phyloP scores from a whole-genome alignment of 2,329 filamentous ascomycete genomes.

The Xylaria sp. region DNA sequence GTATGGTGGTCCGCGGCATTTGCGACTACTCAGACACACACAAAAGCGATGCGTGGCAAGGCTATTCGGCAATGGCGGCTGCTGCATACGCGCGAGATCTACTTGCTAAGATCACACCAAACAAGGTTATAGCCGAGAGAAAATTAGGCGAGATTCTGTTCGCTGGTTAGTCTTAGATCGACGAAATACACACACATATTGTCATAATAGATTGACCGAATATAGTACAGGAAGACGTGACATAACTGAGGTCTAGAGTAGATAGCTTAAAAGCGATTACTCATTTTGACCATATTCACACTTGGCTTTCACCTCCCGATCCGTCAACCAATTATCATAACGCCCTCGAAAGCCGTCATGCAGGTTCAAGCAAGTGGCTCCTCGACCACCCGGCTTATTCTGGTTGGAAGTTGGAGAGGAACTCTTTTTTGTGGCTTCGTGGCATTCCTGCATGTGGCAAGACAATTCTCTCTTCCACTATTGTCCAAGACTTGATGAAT shows the following conservation, averaged over 20 bases:
- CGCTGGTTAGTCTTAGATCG: no score
- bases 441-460: conserved; percentile 50
- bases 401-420: conserved; percentile 36
- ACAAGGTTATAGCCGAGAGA: no score
- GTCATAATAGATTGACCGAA: no score
- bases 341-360: conserved; percentile 41
- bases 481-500: conserved; percentile 35
- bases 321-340: conserved; percentile 43
- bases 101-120: no score
- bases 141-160: no score
- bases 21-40: conserved; percentile 11
- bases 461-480: conserved; percentile 46
- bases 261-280: no score
- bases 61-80: background rate
- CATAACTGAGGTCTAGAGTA: no score
- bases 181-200: no score
- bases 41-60: conserved; percentile 4
- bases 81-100: conserved; percentile 7
- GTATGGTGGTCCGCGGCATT: conserved; percentile 3
- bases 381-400: conserved; percentile 2
- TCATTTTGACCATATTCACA: no score
- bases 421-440: conserved; percentile 48
- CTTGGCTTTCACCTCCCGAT: conserved; percentile 47
- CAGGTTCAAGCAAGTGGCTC: conserved; percentile 46
- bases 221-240: no score